These are phyloP conservation scores for Solanum appendiculatum DNA, from an alignment of 257 asterid species.

Conservation along the genomic window DNA sequence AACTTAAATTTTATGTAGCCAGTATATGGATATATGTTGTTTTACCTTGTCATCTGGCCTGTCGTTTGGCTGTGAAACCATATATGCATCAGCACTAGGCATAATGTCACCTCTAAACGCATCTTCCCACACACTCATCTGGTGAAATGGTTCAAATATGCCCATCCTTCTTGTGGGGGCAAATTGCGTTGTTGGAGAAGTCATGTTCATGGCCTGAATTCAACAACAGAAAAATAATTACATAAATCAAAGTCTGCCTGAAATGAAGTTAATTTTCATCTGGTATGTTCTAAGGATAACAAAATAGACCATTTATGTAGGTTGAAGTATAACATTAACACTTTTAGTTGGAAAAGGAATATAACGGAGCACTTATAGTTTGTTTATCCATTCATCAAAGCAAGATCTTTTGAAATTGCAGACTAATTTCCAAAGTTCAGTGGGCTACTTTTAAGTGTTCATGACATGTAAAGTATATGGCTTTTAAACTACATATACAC, in stretches of 20 bases:
- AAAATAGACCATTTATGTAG: not conserved
- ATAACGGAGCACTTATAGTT: not conserved
- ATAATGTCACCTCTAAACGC: constrained; percentile 40
- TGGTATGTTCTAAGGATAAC: not conserved
- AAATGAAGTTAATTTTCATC: not conserved
- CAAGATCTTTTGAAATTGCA: not conserved
- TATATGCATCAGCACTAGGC: constrained; percentile 33
- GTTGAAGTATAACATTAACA: not conserved
- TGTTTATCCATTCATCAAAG: not conserved
- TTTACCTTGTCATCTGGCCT: constrained; percentile 54
- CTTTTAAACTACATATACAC: not conserved
- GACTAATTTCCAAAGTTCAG: not conserved
- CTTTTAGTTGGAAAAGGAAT: not conserved
- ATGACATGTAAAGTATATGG: not conserved
- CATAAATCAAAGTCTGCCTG: not conserved
- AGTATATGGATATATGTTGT: not conserved
- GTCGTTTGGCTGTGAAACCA: constrained; percentile 30
- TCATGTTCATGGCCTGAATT: constrained; percentile 38
- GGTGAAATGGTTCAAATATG: constrained; percentile 57
- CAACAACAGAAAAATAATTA: not conserved
- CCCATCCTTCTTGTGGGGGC: constrained; percentile 67
- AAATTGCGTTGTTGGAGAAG: constrained; percentile 58
- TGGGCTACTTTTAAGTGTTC: not conserved
- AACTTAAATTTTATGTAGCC: not conserved
- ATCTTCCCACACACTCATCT: constrained; percentile 80